These are phyloP conservation scores for Lepidium aucheri DNA, from an alignment of 345 rosid species.

Conservation along the genomic window DNA sequence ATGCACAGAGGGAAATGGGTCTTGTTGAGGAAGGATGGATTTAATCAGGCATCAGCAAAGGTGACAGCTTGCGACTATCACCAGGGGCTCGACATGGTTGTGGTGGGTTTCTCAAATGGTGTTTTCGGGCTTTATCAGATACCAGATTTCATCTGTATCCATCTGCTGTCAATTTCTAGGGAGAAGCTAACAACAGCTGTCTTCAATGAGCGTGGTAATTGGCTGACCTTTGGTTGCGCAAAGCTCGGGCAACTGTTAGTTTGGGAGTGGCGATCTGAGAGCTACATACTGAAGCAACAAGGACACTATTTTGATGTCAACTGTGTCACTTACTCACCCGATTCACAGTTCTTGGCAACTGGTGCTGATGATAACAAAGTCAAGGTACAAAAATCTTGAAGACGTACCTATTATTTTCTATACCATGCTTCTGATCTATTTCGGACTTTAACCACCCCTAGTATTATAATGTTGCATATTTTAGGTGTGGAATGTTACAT, in stretches of 20 bases:
- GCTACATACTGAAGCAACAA: slow-evolving; percentile 92
- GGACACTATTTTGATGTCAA: slow-evolving; percentile 97
- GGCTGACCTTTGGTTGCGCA: slow-evolving; percentile 94
- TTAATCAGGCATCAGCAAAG: slow-evolving; percentile 58
- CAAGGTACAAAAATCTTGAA: slow-evolving; percentile 44
- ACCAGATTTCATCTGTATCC: slow-evolving; percentile 92
- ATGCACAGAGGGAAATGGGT: slow-evolving; percentile 69
- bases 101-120: slow-evolving; percentile 88
- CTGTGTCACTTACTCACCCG: slow-evolving; percentile 84
- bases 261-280: slow-evolving; percentile 98
- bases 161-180: slow-evolving; percentile 71
- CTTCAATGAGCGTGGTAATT: slow-evolving; percentile 83
- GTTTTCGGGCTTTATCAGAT: slow-evolving; percentile 89
- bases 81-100: slow-evolving; percentile 68
- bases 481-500: slow-evolving; percentile 89
- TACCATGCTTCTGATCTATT: not conserved
- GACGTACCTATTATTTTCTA: not conserved
- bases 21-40: slow-evolving; percentile 74
- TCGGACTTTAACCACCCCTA: not conserved
- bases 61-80: slow-evolving; percentile 82
- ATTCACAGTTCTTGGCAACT: slow-evolving; percentile 89
- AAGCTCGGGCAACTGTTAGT: slow-evolving; percentile 89
- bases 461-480: not conserved
- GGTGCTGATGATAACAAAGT: slow-evolving; percentile 99
- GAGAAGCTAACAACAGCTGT: slow-evolving; percentile 82